Evolutionary conservation across 2,329 filamentous ascomycete genomes (phyloP), one percentile per base, ranked within the genome.

Genomic region (Penicillium hordei): DNA sequence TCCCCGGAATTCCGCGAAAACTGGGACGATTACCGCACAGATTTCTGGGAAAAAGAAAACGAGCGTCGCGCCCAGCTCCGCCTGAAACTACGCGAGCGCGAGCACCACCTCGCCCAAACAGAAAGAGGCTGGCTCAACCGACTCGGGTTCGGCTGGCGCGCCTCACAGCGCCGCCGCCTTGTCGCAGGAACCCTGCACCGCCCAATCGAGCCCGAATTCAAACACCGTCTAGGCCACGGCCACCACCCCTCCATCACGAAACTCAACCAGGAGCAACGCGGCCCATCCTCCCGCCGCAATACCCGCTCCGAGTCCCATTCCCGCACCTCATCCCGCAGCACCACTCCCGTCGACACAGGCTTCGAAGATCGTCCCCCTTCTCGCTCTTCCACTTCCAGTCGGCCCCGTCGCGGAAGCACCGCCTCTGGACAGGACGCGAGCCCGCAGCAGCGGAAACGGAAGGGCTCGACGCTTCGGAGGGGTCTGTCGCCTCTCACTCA

Each of bases 21-120:
- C 64, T 99, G 94, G 94, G 94, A 99, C 70, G 82, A 93, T 17
- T 99, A 95, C 75, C 85, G 94, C 52, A 87, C 89, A 34, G 93
- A 97, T 60, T 99, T 97, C 76, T 99, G 94, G 94, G 93, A 97
- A 67, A 88, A 88, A 60, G 94, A 99, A 74, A 99, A 99, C 70
- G 91, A 96, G 73, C 87, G 93, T 2, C 86, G 94, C 13, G 84
- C 88, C 3, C 78, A 89, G 57, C 79, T 97, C 25, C 83, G 91
- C 23, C 78, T 82, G 43, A 89, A 89, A 70, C 79, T 96, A 49
- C 84, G 86, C 61, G 83, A 86, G 51, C 83, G 85, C 33, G 87
- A 93, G 66, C 82, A 83, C 19, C 86, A 88, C 29, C 77, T 90
- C 39, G 87, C 88, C 13, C 86, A 85, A 68, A 80, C 87, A 67